Base-by-base conservation (phyloP, 768 basidiomycete species). In the Pulveroboletus frians region DNA sequence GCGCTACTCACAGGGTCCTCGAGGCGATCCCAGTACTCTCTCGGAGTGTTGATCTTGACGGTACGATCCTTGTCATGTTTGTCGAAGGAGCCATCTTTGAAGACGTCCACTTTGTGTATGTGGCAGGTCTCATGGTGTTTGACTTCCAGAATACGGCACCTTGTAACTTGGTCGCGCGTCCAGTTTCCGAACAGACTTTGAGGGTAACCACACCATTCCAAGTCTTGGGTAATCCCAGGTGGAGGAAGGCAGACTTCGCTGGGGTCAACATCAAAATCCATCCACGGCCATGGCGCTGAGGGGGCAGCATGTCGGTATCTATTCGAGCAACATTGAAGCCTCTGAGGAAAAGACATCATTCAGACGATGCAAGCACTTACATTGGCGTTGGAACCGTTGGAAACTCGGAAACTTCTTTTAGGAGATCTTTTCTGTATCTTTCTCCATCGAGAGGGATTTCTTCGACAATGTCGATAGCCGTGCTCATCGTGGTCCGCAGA, bases 251-350 rank as follows among this genome's bases (percentile, higher is more conserved):
- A 31, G 2, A 60, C 57, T 20, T 61, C 49, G 9, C 53, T 59
- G 31, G n/a, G 17, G 50, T 64, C 68, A 9, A 14, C 57, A 35
- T 69, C 64, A 7, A 73, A 60, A 45, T 74, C 66, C 56, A 74
- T 68, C 63, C 69, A 73, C 8, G 72, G 72, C 72, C 72, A 73
- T 1, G 72, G 72, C 0, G 71, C 72, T 23, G 67, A 69, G 3
- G 73, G 72, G 3, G 71, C 65, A 3, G 66, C 72, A 54, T 73
- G 72, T 13, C 72, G 62, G 46, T 73, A 62, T 53, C 66, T 68
- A 45, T 10, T 20, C 26, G 36, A 39, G 43, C 6, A 15, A 23
- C 39, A 18, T 44, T 46, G 32, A 49, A 51, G 4, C 13, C 26
- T 31, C 11, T 31, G 31, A 39, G 13, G 27, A 27, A 17, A 37